A percentile compares a stretch with the other conserved stretches of the same genome.
Conservation (phyloP, 2,329 filamentous ascomycete species). For the Dactylellina leptospora region DNA sequence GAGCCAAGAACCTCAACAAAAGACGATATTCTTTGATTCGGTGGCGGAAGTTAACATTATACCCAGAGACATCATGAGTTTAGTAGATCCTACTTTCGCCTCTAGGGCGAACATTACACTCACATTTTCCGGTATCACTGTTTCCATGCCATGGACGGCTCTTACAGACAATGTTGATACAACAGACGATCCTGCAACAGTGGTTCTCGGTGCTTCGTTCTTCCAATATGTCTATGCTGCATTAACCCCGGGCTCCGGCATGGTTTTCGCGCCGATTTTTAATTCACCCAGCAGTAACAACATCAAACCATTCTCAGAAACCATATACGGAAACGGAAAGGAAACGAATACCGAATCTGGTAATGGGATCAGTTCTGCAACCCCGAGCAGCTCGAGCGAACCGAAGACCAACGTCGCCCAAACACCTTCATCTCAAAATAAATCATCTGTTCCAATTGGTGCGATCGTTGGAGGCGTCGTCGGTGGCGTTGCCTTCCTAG, state of each 20-base stretch:
- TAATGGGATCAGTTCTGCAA: not conserved
- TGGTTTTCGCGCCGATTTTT: not conserved
- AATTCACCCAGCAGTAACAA: not conserved
- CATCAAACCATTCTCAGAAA: conserved; percentile 19
- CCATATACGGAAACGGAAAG: not conserved
- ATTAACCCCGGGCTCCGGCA: conserved; percentile 1
- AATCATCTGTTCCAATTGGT: conserved; percentile 57
- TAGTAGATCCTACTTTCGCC: not conserved
- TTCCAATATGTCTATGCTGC: conserved; percentile 27
- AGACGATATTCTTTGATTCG: conserved; percentile 12
- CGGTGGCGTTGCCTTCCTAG: conserved; percentile 63
- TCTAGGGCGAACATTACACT: not conserved
- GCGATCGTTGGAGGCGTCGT: conserved; percentile 65
- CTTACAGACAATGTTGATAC: not conserved
- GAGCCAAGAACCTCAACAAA: not conserved
- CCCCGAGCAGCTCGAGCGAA: conserved; percentile 4
- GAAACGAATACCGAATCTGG: conserved; percentile 20
- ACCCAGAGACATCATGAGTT: not conserved
- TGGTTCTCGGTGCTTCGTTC: conserved; percentile 35
- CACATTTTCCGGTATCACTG: conserved; percentile 3
- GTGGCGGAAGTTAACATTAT: conserved; percentile 6
- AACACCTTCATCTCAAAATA: not conserved
- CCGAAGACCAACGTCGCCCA: not conserved
- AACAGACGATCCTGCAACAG: not conserved
- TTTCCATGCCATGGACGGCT: conserved; percentile 16